These are phyloP conservation scores for Aureobasidium sp. DNA, from an alignment of 2,329 filamentous ascomycete species.

Conservation along the genomic window DNA sequence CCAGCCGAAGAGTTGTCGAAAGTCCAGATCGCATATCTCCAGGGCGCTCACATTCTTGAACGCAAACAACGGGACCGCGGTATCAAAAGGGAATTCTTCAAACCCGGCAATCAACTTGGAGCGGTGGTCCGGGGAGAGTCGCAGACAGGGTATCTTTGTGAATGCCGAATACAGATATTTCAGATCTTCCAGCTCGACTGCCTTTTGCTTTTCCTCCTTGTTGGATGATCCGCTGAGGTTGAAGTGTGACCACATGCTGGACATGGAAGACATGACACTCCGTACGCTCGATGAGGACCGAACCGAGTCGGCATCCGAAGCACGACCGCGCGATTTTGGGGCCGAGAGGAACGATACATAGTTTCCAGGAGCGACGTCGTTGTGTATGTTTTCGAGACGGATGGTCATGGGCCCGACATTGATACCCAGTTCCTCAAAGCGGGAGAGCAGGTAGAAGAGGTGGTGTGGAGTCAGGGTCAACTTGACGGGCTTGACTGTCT, in stretches of 20 bases:
- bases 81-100: conserved; percentile 97
- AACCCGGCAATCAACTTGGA: conserved; percentile 85
- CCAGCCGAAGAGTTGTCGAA: conserved; percentile 96
- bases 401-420: conserved; percentile 94
- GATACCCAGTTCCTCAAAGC: conserved; percentile 87
- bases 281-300: conserved; percentile 94
- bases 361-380: conserved; percentile 75
- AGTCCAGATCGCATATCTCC: conserved; percentile 92
- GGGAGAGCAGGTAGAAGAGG: conserved; percentile 89
- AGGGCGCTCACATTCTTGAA: conserved; percentile 96
- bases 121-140: conserved; percentile 84
- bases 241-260: conserved; percentile 81
- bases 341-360: conserved; percentile 93
- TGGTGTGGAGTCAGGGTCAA: conserved; percentile 91
- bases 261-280: conserved; percentile 97
- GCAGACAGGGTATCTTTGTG: conserved; percentile 91
- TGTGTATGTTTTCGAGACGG: conserved; percentile 86
- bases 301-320: conserved; percentile 81
- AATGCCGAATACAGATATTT: conserved; percentile 98
- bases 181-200: conserved; percentile 73
- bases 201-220: conserved; percentile 83
- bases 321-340: conserved; percentile 68
- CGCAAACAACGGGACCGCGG: conserved; percentile 86
- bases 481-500: conserved; percentile 80
- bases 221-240: conserved; percentile 73